Base-by-base conservation (phyloP, 495 filamentous ascomycete genomes). In the Amphirosellinia nigrospora region DNA sequence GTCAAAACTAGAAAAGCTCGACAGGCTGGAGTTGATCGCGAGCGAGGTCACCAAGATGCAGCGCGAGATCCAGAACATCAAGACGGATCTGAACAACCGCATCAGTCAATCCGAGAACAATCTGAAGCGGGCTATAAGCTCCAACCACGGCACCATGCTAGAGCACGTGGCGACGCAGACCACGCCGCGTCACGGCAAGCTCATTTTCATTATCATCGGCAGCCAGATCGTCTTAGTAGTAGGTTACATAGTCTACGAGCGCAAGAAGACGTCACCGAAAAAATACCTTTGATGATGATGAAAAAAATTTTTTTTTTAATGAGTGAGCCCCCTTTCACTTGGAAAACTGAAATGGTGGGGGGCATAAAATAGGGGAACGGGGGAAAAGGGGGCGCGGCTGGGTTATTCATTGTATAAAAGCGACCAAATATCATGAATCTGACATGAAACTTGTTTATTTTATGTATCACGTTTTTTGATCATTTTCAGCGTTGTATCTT, bases 201-300 rank as follows among this genome's bases (percentile, higher is more conserved):
- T 96, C 73, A 83, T 97, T 68, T 85, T 91, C 77, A 79, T 94
- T 43, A 85, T 97, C 48, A 83, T 99, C 56, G 88, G 86, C 38
- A 89, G 93, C 73, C 94, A 98, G 82, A 75, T 90, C 30, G 64
- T 94, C 75, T 78, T 96, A 26, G 87, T 87, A 3, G 88, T 75
- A 9, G 86, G 83, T 21, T 99, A 94, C 79, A 75, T 94, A 26
- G 76, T 90, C 55, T 97, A 98, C 81, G 97, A 97, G 85, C 85
- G 89, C 70, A 88, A 90, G 72, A 90, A 91, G 80, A 88, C 86
- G 70, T 86, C 87, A 75, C 93, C 94, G 39, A 98, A 98, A 89
- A 99, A 99, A 79, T 99, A 94, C 80, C 81, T 99, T 72, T 99
- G 74, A 72, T n/a, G 19, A 1, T 30, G 11, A 16, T 28, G 16